Base-by-base conservation (phyloP, 2,329 filamentous ascomycete species). In the Fusarium sp. region DNA sequence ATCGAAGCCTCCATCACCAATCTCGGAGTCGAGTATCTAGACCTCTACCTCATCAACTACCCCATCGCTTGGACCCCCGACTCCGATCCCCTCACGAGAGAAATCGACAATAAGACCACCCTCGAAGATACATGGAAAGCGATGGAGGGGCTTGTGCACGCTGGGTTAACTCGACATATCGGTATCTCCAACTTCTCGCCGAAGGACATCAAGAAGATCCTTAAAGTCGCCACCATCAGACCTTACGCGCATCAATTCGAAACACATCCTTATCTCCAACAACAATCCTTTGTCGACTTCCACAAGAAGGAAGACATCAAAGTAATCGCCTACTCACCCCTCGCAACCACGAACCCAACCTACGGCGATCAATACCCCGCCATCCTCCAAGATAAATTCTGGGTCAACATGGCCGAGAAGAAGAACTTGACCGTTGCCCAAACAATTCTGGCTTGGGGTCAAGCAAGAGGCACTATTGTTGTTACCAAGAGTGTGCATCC, bases 161-260 rank as follows among this genome's bases (percentile, higher is more conserved):
- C 62, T 34, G 69, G 67, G 12, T 5, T 73, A 15, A 41, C 62
- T 70, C 45, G 74, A 20, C 49, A 76, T 59, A 82, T 83, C 51
- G 88, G 89, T 41, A 84, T 89, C 12, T 87, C 84, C 68, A 89
- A 89, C 80, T 89, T 88, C 79, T 82, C 82, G 56, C 84, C 85
- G n/a, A 74, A 76, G 15, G 82, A 85, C 40, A 78, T 88, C 16
- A 78, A 86, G 68, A 75, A 80, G 58, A 80, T 88, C 59, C 72
- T 84, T 43, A 75, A 69, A 9, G 43, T 76, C 32, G 68, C 71
- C 49, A 69, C 68, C 70, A 76, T 84, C 48, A 67, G 64, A 2
- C 71, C 71, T 1, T 74, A 77, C 30, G 75, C 74, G 2, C 75
- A 76, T 64, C 69, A 76, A 55, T 72, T 80, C 55, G 88, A 90